phyloP scores from a whole-genome alignment of 73 alveolate genomes.

The Stentor roeselii region DNA sequence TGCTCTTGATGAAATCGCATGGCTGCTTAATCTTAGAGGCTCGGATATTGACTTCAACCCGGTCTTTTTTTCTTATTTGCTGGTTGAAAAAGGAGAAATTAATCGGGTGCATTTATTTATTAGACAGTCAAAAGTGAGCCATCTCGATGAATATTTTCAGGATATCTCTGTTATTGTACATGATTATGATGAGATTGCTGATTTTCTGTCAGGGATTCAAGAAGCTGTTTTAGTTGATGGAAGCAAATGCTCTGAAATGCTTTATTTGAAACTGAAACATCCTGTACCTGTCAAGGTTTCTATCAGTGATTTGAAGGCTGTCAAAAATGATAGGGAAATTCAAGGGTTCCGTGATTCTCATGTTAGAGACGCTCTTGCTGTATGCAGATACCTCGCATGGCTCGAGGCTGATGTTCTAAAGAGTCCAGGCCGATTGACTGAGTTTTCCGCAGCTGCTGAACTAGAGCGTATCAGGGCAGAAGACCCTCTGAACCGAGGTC shows the following conservation, averaged over 20 bases:
- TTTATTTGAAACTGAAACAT: not conserved
- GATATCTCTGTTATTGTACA: constrained; percentile 46
- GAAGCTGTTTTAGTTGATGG: constrained; percentile 34
- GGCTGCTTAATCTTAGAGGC: constrained; percentile 93
- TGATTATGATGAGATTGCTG: constrained; percentile 55
- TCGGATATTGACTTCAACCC: constrained; percentile 93
- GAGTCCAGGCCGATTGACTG: constrained; percentile 34
- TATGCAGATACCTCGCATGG: constrained; percentile 87
- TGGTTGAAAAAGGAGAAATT: constrained; percentile 42
- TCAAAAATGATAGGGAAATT: constrained; percentile 78
- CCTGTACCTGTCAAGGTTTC: constrained; percentile 29
- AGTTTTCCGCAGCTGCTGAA: constrained; percentile 39
- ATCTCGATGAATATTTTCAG: constrained; percentile 59
- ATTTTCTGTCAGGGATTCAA: constrained; percentile 26
- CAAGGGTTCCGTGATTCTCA: constrained; percentile 84
- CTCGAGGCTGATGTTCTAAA: constrained; percentile 74
- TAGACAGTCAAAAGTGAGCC: constrained; percentile 52
- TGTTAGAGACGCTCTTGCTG: constrained; percentile 90
- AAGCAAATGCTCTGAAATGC: constrained; percentile 25
- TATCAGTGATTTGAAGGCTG: constrained; percentile 68
- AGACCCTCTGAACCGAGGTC: constrained; percentile 46
- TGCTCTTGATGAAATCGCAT: constrained; percentile 88
- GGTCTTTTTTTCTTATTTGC: constrained; percentile 82
- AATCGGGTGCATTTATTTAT: constrained; percentile 59
- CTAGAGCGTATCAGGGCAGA: constrained; percentile 24